Percentiles rank a stretch among this genome's conserved stretches.
phyloP scores from a whole-genome alignment of 257 asterid genomes.

The Nicotiana attenuata region DNA sequence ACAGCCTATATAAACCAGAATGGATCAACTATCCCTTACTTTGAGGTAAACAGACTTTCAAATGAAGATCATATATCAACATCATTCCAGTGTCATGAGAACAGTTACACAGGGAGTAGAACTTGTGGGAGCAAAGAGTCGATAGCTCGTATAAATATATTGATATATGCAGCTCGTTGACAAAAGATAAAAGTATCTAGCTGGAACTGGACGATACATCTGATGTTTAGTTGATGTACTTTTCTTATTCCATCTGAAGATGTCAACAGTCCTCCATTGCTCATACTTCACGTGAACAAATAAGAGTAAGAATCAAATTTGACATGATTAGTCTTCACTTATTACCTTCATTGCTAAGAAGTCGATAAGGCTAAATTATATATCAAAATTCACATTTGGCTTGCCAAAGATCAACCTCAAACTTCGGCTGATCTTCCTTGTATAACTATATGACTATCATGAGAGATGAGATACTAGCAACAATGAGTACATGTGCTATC shows the following conservation, averaged over 20 bases:
- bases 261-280: not conserved
- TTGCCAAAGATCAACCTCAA: not conserved
- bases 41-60: not conserved
- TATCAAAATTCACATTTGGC: not conserved
- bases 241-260: not conserved
- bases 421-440: not conserved
- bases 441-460: not conserved
- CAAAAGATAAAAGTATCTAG: not conserved
- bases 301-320: not conserved
- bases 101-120: not conserved
- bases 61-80: not conserved
- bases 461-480: not conserved
- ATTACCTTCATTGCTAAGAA: not conserved
- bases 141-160: not conserved
- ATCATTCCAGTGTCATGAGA: not conserved
- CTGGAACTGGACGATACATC: not conserved
- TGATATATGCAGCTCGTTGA: not conserved
- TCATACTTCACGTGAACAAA: not conserved
- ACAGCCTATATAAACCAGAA: not conserved
- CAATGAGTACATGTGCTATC: not conserved
- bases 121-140: not conserved
- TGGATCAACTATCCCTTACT: not conserved
- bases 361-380: not conserved
- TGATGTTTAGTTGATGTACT: not conserved
- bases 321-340: not conserved